phyloP scores from a whole-genome alignment of 164 flowering plant species.

The Hamamelis virginiana region DNA sequence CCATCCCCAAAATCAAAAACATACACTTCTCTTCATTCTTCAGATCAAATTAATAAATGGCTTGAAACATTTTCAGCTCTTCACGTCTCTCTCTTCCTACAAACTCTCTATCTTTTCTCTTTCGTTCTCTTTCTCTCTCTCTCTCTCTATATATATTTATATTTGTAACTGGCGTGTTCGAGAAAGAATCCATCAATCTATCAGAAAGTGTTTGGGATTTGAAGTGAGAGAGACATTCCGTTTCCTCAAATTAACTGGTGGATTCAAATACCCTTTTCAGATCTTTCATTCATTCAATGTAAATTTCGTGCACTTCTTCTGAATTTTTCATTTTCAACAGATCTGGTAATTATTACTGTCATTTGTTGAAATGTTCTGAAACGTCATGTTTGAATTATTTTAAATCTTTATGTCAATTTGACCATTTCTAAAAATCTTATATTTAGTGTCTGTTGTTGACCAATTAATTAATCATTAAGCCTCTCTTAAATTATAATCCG shows the following conservation, averaged over 20 bases:
- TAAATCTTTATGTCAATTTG: no score
- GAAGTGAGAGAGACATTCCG: background rate
- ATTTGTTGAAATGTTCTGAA: no score
- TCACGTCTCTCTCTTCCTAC: background rate
- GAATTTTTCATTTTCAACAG: background rate
- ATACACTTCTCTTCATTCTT: no score
- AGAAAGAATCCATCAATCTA: background rate
- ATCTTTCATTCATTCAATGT: background rate
- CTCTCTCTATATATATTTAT: background rate
- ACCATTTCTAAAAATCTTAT: no score
- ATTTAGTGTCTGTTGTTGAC: no score
- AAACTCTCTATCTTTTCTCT: background rate
- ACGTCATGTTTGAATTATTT: no score
- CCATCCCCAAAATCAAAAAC: no score
- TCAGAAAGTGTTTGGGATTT: no score
- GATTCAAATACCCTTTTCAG: background rate
- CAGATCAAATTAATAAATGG: no score
- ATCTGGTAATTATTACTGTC: background rate
- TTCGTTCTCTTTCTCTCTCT: background rate
- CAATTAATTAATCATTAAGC: no score
- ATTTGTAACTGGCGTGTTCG: background rate
- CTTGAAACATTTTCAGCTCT: no score
- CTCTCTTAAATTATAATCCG: no score
- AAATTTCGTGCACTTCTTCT: background rate
- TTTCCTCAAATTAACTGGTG: background rate